Evolutionary conservation across 2,329 filamentous ascomycete genomes (phyloP).

Genomic region (Grosmannia clavigera): DNA sequence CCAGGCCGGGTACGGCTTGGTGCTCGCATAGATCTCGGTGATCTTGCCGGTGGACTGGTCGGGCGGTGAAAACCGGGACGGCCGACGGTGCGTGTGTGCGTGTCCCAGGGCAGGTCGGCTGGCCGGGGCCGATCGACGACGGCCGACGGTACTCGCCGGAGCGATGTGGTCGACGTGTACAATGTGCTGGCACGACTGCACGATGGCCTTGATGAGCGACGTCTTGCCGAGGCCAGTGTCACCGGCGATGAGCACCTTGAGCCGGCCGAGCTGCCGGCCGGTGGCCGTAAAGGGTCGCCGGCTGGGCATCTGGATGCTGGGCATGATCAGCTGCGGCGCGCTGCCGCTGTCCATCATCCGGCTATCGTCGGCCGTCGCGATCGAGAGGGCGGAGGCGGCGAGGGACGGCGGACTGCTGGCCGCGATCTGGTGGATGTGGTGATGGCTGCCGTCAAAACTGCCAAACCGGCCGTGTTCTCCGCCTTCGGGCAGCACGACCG

Average conservation of each 20-base stretch:
- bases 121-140: slow-evolving; percentile 7
- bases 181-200: slow-evolving; percentile 79
- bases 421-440: neutral
- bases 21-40: slow-evolving; percentile 65
- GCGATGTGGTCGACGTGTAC: slow-evolving; percentile 69
- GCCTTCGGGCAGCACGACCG: neutral
- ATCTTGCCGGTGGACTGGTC: slow-evolving; percentile 28
- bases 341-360: slow-evolving; percentile 33
- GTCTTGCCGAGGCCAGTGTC: slow-evolving; percentile 74
- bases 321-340: slow-evolving; percentile 87
- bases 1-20: slow-evolving; percentile 78
- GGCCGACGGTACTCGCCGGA: slow-evolving; percentile 8
- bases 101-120: neutral
- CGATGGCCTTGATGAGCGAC: slow-evolving; percentile 75
- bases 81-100: slow-evolving; percentile 10
- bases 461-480: neutral
- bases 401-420: neutral
- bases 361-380: neutral
- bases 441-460: neutral
- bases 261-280: slow-evolving; percentile 69
- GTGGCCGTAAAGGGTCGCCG: slow-evolving; percentile 81
- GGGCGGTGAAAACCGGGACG: slow-evolving; percentile 4
- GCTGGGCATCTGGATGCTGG: slow-evolving; percentile 81
- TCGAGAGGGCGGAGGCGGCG: neutral
- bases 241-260: slow-evolving; percentile 83